A percentile compares a stretch with the other conserved stretches of the same genome.
Conservation (phyloP, 257 asterid species). For the Solanum clarkiae region DNA sequence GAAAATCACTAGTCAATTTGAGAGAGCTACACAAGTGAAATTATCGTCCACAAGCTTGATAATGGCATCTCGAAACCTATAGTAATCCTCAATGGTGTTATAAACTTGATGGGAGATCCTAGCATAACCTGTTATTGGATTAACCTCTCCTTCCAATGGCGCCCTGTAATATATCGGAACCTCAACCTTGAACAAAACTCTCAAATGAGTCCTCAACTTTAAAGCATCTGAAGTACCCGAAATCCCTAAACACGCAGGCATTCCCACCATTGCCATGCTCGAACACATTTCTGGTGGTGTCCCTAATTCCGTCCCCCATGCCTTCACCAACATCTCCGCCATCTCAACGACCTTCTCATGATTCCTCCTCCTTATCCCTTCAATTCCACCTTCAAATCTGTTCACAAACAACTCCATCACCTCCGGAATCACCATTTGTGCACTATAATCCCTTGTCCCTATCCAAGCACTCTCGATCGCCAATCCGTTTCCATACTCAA, state of each 20-base stretch:
- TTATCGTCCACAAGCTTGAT: slow-evolving; percentile 40
- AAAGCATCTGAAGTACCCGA: slow-evolving; percentile 34
- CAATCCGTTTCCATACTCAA: slow-evolving; percentile 71
- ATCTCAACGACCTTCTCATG: slow-evolving; percentile 33
- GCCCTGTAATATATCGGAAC: slow-evolving; percentile 66
- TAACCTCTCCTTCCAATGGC: slow-evolving; percentile 36
- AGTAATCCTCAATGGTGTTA: slow-evolving; percentile 54
- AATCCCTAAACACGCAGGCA: slow-evolving; percentile 64
- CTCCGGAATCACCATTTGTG: slow-evolving; percentile 64
- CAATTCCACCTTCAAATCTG: slow-evolving; percentile 70
- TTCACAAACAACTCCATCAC: slow-evolving; percentile 45
- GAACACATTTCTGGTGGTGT: slow-evolving; percentile 65
- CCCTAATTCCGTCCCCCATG: slow-evolving; percentile 74
- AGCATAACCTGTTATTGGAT: slow-evolving; percentile 54
- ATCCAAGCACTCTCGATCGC: slow-evolving; percentile 76
- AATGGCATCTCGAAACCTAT: slow-evolving; percentile 64
- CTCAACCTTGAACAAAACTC: slow-evolving; percentile 51
- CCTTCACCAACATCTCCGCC: slow-evolving; percentile 34
- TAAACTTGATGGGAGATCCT: slow-evolving; percentile 94
- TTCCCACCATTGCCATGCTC: slow-evolving; percentile 89
- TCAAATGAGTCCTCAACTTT: slow-evolving; percentile 54
- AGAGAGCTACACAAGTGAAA: slow-evolving; percentile 34
- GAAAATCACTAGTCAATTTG: slow-evolving; percentile 15
- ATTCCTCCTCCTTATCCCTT: slow-evolving; percentile 60
- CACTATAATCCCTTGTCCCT: slow-evolving; percentile 79